phyloP scores from a whole-genome alignment of 2,329 filamentous ascomycete species.

The Alternaria sp. region DNA sequence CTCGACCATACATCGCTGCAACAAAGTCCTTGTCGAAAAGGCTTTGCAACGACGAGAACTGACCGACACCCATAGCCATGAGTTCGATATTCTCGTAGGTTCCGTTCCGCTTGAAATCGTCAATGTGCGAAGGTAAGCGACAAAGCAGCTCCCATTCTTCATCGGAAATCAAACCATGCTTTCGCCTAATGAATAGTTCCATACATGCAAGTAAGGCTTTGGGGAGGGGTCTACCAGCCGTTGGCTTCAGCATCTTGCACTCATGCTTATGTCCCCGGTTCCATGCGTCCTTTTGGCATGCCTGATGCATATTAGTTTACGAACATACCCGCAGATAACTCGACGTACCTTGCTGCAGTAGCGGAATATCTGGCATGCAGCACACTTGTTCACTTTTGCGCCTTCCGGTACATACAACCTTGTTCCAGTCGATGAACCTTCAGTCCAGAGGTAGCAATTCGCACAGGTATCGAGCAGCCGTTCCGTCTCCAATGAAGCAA shows the following conservation, averaged over 20 bases:
- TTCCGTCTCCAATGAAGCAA: constrained; percentile 61
- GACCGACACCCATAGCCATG: constrained; percentile 61
- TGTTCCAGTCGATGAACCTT: constrained; percentile 38
- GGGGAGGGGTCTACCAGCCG: constrained; percentile 56
- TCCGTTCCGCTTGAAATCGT: constrained; percentile 53
- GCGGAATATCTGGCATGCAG: constrained; percentile 63
- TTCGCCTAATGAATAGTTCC: constrained; percentile 58
- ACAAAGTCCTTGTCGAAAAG: constrained; percentile 52
- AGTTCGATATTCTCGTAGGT: constrained; percentile 57
- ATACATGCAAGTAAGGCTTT: constrained; percentile 63
- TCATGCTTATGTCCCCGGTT: constrained; percentile 65
- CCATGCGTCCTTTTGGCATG: constrained; percentile 67
- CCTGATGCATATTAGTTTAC: constrained; percentile 44
- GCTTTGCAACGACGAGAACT: constrained; percentile 57
- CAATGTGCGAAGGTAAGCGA: constrained; percentile 56
- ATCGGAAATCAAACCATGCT: constrained; percentile 46
- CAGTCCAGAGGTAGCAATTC: constrained; percentile 60
- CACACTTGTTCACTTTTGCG: constrained; percentile 59
- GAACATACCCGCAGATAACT: not conserved
- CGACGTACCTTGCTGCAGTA: constrained; percentile 65
- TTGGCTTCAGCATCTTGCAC: constrained; percentile 59
- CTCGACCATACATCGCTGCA: constrained; percentile 56
- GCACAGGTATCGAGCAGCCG: constrained; percentile 63
- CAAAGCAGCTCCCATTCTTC: constrained; percentile 54
- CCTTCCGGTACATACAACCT: constrained; percentile 42